Base-by-base conservation (phyloP, 179 eudicot genomes). In the Nepenthes alata region DNA sequence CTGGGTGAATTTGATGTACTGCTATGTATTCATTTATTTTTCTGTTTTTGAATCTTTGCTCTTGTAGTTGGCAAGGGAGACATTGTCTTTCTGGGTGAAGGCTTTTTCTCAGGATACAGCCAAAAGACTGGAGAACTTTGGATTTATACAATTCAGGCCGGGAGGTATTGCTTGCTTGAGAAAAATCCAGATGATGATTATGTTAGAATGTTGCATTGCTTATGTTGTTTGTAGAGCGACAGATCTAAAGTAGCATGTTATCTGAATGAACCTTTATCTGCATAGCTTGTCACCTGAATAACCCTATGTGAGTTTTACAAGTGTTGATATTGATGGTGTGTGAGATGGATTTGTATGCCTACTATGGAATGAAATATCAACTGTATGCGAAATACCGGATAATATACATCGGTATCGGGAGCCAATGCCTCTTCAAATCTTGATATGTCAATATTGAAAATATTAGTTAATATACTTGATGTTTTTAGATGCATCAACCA, bases 71-170 rank as follows among this genome's bases (percentile, higher is more conserved):
- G 97, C 95, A 57, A 83, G 99, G 80, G 99, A 94, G 79, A 87
- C 89, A 25, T 70, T 94, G 68, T 87, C 97, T 34, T 94, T 94
- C 72, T 94, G 99, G 99, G 94, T 94, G 71, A 94, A 90, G 83
- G 99, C 99, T 52, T 94, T 90, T 80, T 90, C 99, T n/a, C 96
- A 90, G 82, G 99, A 94, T 75, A 94, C 99, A 15, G 96, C 99
- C 58, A 94, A 94, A 79, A 75, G 99, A 68, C 91, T 94, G 56
- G 99, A 94, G 75, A 94, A 94, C 75, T 94, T 83, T 68, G 99
- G 99, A 55, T 94, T 83, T 80, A 89, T 94, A 70, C 99, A 94
- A 72, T 79, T 90, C 71, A 81, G 99, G 72, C 95, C 95, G 37
- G 99, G 99, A 90, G 99, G 99, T 94, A 73, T 78, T 35, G 16